Evolutionary conservation across 352 stramenopile genomes (phyloP), one percentile per base, ranked within the genome.

Genomic region (Phytophthora aleatoria): DNA sequence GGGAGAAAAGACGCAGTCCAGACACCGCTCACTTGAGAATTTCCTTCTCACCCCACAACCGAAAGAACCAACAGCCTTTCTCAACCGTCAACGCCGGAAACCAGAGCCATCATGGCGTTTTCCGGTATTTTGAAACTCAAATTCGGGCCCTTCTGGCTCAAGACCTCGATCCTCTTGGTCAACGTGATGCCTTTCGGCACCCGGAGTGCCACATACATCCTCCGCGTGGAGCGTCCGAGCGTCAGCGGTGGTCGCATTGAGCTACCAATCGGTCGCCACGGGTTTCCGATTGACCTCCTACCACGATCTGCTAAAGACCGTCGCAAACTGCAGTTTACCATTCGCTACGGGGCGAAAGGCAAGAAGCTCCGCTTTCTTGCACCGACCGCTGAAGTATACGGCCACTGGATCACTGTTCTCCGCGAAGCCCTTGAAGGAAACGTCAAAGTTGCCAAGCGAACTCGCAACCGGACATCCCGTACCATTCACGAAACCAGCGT

Each of bases 281-380:
- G 45, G 26, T 51, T 38, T 30, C 27, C 45, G 15, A 38, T 38
- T 12, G 26, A 38, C 24, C 45, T 51, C 16, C 27, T 38, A 2
- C 26, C 45, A 10, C 45, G 26, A 24, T 51, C 45, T 16, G 45
- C 26, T 26, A 51, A 33, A 38, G 45, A 51, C 12, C 45, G 45
- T 26, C 45, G 28, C 26, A 33, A 51, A 51, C 26, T 51, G 5
- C 24, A 36, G 28, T 51, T 36, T 7, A 13, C 6, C 42, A 48
- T 31, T 48, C 42, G 42, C 42, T 48, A 48, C 42, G 41, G 41
- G 3, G 16, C 42, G 42, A 48, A 48, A 48, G 42, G 42, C 16
- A 48, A 48, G 42, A 48, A 48, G 9, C 42, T 48, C 42, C 42
- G 42, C 16, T 48, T 48, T 30, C 42, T 48, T 7, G 42, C 42